phyloP scores from a whole-genome alignment of 2,329 filamentous ascomycete genomes.

The Chaetomiaceae sp. region DNA sequence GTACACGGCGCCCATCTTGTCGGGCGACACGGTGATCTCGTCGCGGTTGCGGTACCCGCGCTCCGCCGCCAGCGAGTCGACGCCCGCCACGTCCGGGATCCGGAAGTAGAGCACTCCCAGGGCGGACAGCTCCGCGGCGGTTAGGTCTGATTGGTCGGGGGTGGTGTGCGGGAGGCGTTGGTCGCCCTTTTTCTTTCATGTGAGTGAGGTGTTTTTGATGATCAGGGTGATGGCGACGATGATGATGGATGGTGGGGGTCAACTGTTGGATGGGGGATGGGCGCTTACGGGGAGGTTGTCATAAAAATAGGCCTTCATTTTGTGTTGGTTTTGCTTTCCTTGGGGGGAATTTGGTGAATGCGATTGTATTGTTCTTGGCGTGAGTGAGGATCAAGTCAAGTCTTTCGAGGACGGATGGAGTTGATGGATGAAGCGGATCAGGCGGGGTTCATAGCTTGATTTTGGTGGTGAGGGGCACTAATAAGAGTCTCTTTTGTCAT shows the following conservation, averaged over 20 bases:
- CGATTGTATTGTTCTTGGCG: background rate
- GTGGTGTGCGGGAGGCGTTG: constrained; percentile 89
- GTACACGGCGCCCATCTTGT: constrained; percentile 79
- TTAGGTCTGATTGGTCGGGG: constrained; percentile 54
- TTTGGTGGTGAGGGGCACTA: constrained; percentile 19
- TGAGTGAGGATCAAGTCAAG: background rate
- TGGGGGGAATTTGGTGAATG: background rate
- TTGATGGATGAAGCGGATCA: constrained; percentile 1
- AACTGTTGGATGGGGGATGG: background rate
- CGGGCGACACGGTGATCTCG: constrained; percentile 82
- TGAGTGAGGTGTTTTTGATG: constrained; percentile 9
- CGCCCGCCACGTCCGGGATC: constrained; percentile 58
- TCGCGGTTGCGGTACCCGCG: constrained; percentile 93
- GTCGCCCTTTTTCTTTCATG: constrained; percentile 61
- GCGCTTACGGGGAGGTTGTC: constrained; percentile 48
- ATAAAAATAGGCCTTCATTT: constrained; percentile 56
- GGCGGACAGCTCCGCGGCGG: constrained; percentile 58
- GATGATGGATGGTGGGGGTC: background rate
- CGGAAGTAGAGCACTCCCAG: constrained; percentile 78
- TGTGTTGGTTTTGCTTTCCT: background rate
- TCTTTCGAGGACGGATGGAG: background rate
- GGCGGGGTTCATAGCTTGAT: constrained; percentile 14
- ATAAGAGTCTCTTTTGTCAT: too few relatives aligned
- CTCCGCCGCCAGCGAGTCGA: constrained; percentile 68
- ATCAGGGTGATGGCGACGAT: too few relatives aligned